phyloP scores from a whole-genome alignment of 306 rosid species.

The Datisca glomerata region DNA sequence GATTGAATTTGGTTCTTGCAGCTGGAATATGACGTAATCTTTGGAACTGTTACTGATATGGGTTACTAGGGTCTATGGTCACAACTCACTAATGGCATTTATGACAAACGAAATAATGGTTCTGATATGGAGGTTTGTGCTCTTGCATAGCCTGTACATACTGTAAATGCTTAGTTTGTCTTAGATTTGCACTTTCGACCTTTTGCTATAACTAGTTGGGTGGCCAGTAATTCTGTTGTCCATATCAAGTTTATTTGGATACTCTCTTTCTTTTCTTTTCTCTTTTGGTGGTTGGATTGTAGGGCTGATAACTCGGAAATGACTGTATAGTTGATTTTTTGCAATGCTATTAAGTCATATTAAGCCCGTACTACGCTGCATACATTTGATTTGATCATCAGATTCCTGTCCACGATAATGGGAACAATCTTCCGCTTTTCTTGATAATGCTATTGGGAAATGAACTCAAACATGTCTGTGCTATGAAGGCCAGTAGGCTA shows the following conservation, averaged over 20 bases:
- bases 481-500: too few relatives aligned
- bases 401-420: too few relatives aligned
- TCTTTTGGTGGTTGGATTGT: neutral
- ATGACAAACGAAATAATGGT: constrained; percentile 13
- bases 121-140: constrained; percentile 12
- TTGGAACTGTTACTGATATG: constrained; percentile 44
- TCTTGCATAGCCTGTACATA: constrained; percentile 27
- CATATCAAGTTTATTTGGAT: too few relatives aligned
- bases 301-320: too few relatives aligned
- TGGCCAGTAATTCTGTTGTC: neutral
- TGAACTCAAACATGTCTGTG: too few relatives aligned
- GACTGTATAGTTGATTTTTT: too few relatives aligned
- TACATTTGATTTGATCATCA: too few relatives aligned
- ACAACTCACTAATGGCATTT: neutral
- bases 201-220: neutral
- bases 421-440: too few relatives aligned
- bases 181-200: constrained; percentile 13
- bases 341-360: too few relatives aligned
- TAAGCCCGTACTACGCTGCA: too few relatives aligned
- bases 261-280: neutral
- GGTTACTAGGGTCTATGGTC: constrained; percentile 2
- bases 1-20: constrained; percentile 29
- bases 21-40: constrained; percentile 54
- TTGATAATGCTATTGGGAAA: too few relatives aligned
- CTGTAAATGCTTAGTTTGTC: constrained; percentile 31